Percentiles rank a stretch among this genome's conserved stretches.
phyloP scores from a whole-genome alignment of 176 grass and related monocot species.

The Oryza coarctata region DNA sequence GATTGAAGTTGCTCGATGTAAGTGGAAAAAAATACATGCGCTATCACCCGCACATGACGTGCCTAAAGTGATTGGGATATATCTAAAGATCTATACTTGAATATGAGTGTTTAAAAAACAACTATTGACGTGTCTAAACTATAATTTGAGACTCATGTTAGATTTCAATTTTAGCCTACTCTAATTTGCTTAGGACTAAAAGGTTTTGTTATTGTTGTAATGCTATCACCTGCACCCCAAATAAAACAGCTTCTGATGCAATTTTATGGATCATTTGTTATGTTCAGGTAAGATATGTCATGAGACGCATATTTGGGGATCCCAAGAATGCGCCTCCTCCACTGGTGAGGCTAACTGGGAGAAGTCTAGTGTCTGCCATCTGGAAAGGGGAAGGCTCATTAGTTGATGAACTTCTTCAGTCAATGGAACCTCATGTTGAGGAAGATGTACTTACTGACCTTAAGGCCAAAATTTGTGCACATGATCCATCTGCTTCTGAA shows the following conservation, averaged over 20 bases:
- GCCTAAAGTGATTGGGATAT: too few relatives aligned
- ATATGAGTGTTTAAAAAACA: too few relatives aligned
- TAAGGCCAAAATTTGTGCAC: conserved; percentile 70
- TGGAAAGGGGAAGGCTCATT: conserved; percentile 93
- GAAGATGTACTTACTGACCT: conserved; percentile 65
- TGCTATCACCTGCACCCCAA: background rate
- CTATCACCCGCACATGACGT: too few relatives aligned
- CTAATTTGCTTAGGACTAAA: too few relatives aligned
- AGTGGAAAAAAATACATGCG: background rate
- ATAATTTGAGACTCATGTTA: too few relatives aligned
- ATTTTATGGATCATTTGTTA: conserved; percentile 12
- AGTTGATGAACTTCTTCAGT: conserved; percentile 71
- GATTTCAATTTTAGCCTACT: too few relatives aligned
- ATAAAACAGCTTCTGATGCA: background rate
- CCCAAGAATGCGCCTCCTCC: conserved; percentile 89
- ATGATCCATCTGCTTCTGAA: conserved; percentile 74
- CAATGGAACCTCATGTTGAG: conserved; percentile 88
- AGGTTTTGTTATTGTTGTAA: too few relatives aligned
- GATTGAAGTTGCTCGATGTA: conserved; percentile 24
- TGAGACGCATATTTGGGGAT: conserved; percentile 78
- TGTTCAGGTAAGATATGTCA: conserved; percentile 82
- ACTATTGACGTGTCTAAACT: too few relatives aligned
- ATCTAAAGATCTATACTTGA: too few relatives aligned
- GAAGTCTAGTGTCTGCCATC: conserved; percentile 62
- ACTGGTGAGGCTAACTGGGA: conserved; percentile 69